Conservation (phyloP, 352 stramenopile genomes). For the Phytophthora podocarpi region DNA sequence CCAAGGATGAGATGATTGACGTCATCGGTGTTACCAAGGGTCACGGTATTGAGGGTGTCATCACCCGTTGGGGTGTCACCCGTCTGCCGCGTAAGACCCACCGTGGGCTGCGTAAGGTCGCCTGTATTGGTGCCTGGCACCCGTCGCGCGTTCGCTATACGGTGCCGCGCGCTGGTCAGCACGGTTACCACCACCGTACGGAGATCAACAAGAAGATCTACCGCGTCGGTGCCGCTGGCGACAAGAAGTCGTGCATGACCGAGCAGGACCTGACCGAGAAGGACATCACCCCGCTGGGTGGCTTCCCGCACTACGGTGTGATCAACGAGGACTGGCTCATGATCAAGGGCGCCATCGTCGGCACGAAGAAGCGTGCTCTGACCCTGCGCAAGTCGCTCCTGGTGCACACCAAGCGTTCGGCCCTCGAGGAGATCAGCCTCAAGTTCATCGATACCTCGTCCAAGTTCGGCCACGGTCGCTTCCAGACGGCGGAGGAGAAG, state of each 20-base stretch:
- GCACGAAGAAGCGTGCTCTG: slow-evolving; percentile 98
- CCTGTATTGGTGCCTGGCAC: slow-evolving; percentile 99
- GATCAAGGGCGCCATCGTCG: slow-evolving; percentile 98
- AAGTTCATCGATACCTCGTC: slow-evolving; percentile 97
- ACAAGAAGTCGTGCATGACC: slow-evolving; percentile 97
- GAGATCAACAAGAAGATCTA: slow-evolving; percentile 99
- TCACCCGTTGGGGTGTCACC: slow-evolving; percentile 99
- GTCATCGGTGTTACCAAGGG: slow-evolving; percentile 99
- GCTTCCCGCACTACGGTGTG: slow-evolving; percentile 99
- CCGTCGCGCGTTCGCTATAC: slow-evolving; percentile 98
- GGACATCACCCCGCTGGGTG: slow-evolving; percentile 99
- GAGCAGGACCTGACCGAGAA: slow-evolving; percentile 99
- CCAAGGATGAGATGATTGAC: slow-evolving; percentile 99
- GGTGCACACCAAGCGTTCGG: slow-evolving; percentile 96
- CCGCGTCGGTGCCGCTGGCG: slow-evolving; percentile 94
- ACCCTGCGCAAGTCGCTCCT: slow-evolving; percentile 99
- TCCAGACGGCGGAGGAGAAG: slow-evolving; percentile 99
- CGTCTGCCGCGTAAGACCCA: slow-evolving; percentile 99
- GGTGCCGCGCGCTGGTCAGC: slow-evolving; percentile 99
- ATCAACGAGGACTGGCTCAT: slow-evolving; percentile 99
- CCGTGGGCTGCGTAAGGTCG: slow-evolving; percentile 99
- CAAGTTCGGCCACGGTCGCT: slow-evolving; percentile 99
- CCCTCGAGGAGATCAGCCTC: slow-evolving; percentile 97
- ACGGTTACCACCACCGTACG: slow-evolving; percentile 99
- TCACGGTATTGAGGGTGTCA: slow-evolving; percentile 98